Conservation (phyloP, 2,329 filamentous ascomycete species). For the Venturia aucupariae region DNA sequence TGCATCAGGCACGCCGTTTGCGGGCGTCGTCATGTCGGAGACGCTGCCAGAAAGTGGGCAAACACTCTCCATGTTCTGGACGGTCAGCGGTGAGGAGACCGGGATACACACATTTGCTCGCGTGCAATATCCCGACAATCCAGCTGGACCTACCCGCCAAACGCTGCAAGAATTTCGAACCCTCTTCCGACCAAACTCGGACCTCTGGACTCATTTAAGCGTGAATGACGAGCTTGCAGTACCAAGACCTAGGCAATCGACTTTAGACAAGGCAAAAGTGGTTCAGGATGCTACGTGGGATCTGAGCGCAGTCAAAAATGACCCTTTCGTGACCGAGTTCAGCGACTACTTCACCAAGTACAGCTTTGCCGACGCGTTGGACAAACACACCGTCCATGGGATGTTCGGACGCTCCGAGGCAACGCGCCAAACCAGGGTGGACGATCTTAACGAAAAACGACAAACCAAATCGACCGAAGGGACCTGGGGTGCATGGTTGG, state of each 20-base stretch:
- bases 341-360: conserved; percentile 60
- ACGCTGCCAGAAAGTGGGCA: conserved; percentile 50
- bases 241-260: conserved; percentile 40
- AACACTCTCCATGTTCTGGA: conserved; percentile 56
- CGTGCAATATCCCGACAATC: conserved; percentile 48
- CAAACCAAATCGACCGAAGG: background rate
- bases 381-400: conserved; percentile 50
- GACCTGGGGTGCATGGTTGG: conserved; percentile 9
- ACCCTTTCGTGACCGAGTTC: conserved; percentile 47
- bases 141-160: conserved; percentile 48
- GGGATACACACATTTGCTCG: conserved; percentile 53
- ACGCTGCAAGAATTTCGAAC: conserved; percentile 48
- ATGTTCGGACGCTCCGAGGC: conserved; percentile 23
- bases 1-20: conserved; percentile 36
- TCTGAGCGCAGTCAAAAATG: conserved; percentile 43
- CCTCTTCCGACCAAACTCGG: conserved; percentile 49
- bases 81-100: conserved; percentile 52
- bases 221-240: conserved; percentile 48
- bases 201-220: conserved; percentile 52
- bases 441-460: background rate
- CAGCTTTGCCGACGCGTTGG: conserved; percentile 50
- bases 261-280: conserved; percentile 34
- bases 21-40: conserved; percentile 51
- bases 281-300: conserved; percentile 59
- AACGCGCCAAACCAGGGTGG: background rate